Percentiles rank a stretch among this genome's conserved stretches.
Conservation (phyloP, 331 rosid species). For the Quercus phellos region DNA sequence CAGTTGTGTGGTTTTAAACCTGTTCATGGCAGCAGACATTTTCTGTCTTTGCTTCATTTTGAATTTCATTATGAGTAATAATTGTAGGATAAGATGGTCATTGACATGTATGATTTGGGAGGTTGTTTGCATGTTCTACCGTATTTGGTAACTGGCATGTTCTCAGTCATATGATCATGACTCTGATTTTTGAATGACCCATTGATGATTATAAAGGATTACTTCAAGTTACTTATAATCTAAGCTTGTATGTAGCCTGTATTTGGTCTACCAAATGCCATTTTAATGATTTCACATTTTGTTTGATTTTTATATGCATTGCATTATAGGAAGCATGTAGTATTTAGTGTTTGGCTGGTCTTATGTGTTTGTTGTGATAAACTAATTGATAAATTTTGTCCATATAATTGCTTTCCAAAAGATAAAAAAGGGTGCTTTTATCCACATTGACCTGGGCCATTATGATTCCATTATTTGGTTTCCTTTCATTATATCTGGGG, state of each 20-base stretch:
- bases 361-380: neutral
- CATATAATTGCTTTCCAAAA: neutral
- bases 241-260: neutral
- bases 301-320: neutral
- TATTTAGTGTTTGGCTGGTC: neutral
- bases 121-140: neutral
- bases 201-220: neutral
- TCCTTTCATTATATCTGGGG: neutral
- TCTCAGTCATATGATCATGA: neutral
- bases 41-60: neutral
- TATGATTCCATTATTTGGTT: neutral
- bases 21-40: neutral
- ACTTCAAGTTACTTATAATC: neutral
- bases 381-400: neutral
- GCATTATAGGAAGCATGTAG: neutral
- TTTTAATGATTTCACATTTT: neutral
- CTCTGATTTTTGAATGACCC: neutral
- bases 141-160: neutral
- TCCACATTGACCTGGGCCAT: neutral
- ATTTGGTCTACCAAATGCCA: neutral
- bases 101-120: neutral
- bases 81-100: neutral
- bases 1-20: neutral
- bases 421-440: too few relatives aligned
- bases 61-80: neutral